phyloP scores from a whole-genome alignment of 2,329 filamentous ascomycete genomes.

The Akanthomyces lecanii region DNA sequence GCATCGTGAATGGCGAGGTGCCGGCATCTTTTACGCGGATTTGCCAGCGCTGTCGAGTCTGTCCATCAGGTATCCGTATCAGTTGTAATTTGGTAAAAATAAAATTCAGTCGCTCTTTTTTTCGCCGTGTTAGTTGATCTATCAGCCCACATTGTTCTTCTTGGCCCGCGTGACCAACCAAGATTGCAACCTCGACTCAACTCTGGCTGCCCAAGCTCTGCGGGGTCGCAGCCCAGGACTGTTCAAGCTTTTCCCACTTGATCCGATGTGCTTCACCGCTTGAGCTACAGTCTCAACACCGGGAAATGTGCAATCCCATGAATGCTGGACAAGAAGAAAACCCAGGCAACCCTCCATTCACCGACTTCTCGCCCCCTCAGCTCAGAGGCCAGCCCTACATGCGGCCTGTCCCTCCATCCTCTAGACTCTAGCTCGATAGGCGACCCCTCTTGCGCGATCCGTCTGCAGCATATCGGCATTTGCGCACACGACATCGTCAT shows the following conservation, averaged over 20 bases:
- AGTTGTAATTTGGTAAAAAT: too few species aligned
- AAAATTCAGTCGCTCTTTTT: not conserved
- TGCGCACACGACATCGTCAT: not conserved
- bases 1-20: slow-evolving; percentile 2
- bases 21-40: slow-evolving; percentile 9
- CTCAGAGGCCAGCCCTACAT: not conserved
- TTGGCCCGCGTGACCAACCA: slow-evolving; percentile 6
- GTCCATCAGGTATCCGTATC: too few species aligned
- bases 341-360: not conserved
- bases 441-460: not conserved
- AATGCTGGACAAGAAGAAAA: not conserved
- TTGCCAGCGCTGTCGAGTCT: too few species aligned
- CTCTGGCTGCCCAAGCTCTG: not conserved
- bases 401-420: not conserved
- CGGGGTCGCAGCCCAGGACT: not conserved
- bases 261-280: not conserved
- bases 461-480: slow-evolving; percentile 5
- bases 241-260: too few species aligned
- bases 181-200: not conserved
- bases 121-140: not conserved
- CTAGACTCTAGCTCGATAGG: not conserved
- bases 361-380: not conserved
- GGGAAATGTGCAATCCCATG: not conserved
- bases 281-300: not conserved
- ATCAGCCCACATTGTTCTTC: not conserved